Conservation (phyloP, 2,329 filamentous ascomycete species). For the Paracoccidioides brasiliensis region DNA sequence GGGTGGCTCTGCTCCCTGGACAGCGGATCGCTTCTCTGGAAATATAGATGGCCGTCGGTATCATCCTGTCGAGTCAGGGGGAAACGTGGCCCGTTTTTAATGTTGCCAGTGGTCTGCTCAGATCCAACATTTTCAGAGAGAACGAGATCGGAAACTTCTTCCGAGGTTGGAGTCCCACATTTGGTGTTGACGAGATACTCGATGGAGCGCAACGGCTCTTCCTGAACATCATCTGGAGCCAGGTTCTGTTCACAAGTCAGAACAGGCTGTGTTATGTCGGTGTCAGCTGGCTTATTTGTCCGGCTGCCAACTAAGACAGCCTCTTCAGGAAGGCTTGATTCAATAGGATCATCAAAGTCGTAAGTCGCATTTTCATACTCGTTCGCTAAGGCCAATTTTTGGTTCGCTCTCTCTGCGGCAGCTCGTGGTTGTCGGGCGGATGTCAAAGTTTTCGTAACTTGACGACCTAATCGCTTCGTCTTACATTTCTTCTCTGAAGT, state of each 20-base stretch:
- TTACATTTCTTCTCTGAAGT: background rate
- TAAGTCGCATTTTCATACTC: conserved; percentile 6
- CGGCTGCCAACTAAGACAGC: background rate
- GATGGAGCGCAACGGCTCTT: background rate
- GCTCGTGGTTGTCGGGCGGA: conserved; percentile 7
- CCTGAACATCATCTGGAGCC: background rate
- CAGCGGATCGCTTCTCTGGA: background rate
- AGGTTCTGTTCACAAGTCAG: background rate
- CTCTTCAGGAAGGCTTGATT: conserved; percentile 7
- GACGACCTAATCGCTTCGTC: background rate
- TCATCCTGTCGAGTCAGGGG: background rate
- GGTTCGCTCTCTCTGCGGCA: conserved; percentile 9
- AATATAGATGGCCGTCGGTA: background rate
- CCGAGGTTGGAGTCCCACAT: too few relatives aligned
- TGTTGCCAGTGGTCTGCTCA: background rate
- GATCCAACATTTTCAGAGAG: background rate
- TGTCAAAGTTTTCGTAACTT: conserved; percentile 9
- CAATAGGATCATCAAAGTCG: conserved; percentile 11
- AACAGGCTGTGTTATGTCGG: background rate
- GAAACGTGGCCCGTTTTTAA: background rate
- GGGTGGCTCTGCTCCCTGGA: background rate
- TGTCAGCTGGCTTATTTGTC: background rate
- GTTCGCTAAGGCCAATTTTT: conserved; percentile 7
- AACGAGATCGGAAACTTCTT: background rate
- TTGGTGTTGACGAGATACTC: background rate